A percentile compares a stretch with the other conserved stretches of the same genome.
Evolutionary conservation across 805 yeast species (phyloP).

Genomic region (Saccharomyces eubayanus): DNA sequence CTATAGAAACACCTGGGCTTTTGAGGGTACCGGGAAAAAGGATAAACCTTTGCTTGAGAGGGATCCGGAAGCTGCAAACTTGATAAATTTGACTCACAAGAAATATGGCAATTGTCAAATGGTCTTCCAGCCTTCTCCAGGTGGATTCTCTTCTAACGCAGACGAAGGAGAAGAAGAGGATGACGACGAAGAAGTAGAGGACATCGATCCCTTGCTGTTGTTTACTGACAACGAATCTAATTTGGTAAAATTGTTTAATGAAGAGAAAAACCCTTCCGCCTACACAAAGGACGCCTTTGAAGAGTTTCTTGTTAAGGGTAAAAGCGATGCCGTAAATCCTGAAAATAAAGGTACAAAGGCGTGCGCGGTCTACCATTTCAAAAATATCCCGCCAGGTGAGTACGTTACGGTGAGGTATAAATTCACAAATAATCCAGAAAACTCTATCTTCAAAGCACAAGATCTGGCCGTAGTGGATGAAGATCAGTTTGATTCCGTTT

Average conservation of each 20-base stretch:
- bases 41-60: conserved; percentile 44
- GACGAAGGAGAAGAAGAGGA: conserved; percentile 21
- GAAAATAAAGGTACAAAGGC: conserved; percentile 68
- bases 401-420: conserved; percentile 79
- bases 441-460: conserved; percentile 24
- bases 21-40: conserved; percentile 50
- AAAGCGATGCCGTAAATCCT: conserved; percentile 61
- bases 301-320: conserved; percentile 56
- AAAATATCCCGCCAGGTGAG: conserved; percentile 80
- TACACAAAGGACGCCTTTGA: conserved; percentile 89
- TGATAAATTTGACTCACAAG: conserved; percentile 55
- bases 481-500: conserved; percentile 59
- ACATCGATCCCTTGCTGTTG: conserved; percentile 65
- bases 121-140: conserved; percentile 83
- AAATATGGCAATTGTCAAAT: conserved; percentile 61
- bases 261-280: conserved; percentile 43
- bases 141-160: conserved; percentile 36
- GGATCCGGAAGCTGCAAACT: conserved; percentile 31
- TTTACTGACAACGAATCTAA: conserved; percentile 91
- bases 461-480: conserved; percentile 51
- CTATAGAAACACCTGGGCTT: conserved; percentile 85
- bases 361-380: conserved; percentile 76
- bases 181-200: conserved; percentile 29
- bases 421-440: conserved; percentile 37
- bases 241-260: conserved; percentile 54